Evolutionary conservation across 768 basidiomycete genomes (phyloP).

Genomic region (Suillus plorans): DNA sequence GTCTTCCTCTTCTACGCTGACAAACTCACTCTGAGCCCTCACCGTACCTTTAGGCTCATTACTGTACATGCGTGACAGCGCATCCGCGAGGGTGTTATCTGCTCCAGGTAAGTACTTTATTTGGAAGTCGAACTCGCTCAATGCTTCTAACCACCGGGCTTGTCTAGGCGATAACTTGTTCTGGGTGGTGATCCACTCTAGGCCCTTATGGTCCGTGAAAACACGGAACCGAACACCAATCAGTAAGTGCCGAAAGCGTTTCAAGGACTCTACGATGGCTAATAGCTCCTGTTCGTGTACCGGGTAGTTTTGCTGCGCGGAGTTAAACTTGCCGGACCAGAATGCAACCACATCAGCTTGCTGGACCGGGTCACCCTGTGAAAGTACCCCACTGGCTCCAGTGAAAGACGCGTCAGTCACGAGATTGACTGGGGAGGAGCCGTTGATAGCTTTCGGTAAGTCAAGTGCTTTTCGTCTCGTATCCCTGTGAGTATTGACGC

Average conservation of each 20-base stretch:
- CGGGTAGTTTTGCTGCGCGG: slow-evolving; percentile 29
- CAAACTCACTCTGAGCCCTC: slow-evolving; percentile 17
- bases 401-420: no score
- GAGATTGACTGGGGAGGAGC: no score
- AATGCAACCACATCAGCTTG: slow-evolving; percentile 6
- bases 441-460: no score
- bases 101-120: slow-evolving; percentile 23
- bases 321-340: slow-evolving; percentile 28
- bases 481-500: no score
- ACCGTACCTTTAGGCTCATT: slow-evolving; percentile 6
- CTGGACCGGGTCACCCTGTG: no score
- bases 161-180: slow-evolving; percentile 13
- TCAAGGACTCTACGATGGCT: slow-evolving; percentile 21
- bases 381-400: no score
- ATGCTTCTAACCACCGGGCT: slow-evolving; percentile 28
- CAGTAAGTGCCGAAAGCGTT: slow-evolving; percentile 27
- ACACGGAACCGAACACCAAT: slow-evolving; percentile 22
- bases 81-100: no score
- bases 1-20: slow-evolving; percentile 16
- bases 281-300: slow-evolving; percentile 22
- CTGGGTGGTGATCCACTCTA: slow-evolving; percentile 27
- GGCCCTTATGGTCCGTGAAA: slow-evolving; percentile 27
- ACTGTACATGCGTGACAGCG: slow-evolving; percentile 29
- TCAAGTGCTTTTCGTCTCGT: no score
- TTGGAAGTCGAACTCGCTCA: slow-evolving; percentile 26